Evolutionary conservation across 2,329 filamentous ascomycete genomes (phyloP), one percentile per base, ranked within the genome.

Genomic region (Simplicillium sp.): DNA sequence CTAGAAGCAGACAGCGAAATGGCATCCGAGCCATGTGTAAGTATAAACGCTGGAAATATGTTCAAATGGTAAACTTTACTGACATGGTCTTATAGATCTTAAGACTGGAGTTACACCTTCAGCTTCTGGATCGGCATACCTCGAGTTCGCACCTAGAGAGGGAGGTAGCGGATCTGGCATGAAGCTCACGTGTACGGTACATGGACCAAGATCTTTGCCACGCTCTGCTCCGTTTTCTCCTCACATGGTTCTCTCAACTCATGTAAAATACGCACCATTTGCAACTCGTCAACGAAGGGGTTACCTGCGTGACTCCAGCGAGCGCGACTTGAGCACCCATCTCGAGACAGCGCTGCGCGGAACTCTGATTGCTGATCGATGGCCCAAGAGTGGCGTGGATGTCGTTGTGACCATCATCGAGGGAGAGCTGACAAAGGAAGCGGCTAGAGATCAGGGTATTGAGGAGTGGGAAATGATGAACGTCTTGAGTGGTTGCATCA

Each of bases 361-460:
- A 1, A 85, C 87, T 7, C 80, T 97, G 38, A 90, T 97, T 55
- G 88, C 87, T 12, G 89, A 96, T 58, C 74, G 90, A 43, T 98
- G 90, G 87, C 92, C 92, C n/a, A 98, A 98, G 70, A 95, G 87
- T 59, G 89, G 87, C 35, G 82, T 95, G n/a, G 92, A 98, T 58
- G 82, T 98, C 33, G 82, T 95, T 14, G 80, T 98, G 37, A 96
- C 88, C 1, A 80, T 98, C 37, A 70, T 98, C 14, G 92, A 98
- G 64, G 90, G 87, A 3, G 92, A 97, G 55, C 87, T 96, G 57
- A 84, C 90, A 63, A 74, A 58, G 58, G 75, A 61, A 58, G 60
- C 61, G 36, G 64, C 63, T 3, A 56, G 66, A 25, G 64, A 65
- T 17, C 62, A 66, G 50, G 69, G 66, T 8, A 74, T 79, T 44